A percentile compares a stretch with the other conserved stretches of the same genome.
Conservation (phyloP, 2,329 filamentous ascomycete genomes). For the Dactylella cylindrospora region DNA sequence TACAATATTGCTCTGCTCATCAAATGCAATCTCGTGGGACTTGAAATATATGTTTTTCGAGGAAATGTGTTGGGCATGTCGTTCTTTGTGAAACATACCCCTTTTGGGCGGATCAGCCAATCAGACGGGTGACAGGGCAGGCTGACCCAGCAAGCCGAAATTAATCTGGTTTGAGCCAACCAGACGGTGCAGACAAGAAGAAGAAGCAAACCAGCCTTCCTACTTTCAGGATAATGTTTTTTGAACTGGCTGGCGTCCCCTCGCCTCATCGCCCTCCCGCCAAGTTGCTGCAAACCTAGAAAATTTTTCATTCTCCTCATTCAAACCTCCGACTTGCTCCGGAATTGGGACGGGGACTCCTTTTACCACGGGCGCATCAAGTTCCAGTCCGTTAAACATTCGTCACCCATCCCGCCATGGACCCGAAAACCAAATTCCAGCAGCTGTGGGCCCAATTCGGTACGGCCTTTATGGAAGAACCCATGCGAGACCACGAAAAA, state of each 20-base stretch:
- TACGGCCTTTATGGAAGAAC: conserved; percentile 39
- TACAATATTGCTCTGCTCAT: too few relatives aligned
- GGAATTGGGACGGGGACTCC: conserved; percentile 3
- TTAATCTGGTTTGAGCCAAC: too few relatives aligned
- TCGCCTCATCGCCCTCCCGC: conserved; percentile 24
- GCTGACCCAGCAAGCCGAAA: too few relatives aligned
- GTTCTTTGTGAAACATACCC: too few relatives aligned
- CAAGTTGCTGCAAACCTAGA: background rate
- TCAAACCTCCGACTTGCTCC: background rate
- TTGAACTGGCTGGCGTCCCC: conserved; percentile 10
- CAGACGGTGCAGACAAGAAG: background rate
- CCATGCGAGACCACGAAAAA: conserved; percentile 43
- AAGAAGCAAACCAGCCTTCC: conserved; percentile 32
- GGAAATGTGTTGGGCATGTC: conserved; percentile 23
- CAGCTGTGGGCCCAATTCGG: conserved; percentile 43
- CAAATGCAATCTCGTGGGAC: too few relatives aligned
- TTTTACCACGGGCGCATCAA: too few relatives aligned
- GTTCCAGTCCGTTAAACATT: too few relatives aligned
- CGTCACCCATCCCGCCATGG: conserved; percentile 36
- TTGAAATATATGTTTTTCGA: too few relatives aligned
- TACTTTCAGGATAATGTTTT: conserved; percentile 40
- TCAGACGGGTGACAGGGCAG: too few relatives aligned
- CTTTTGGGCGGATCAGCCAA: too few relatives aligned
- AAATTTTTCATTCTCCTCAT: conserved; percentile 13
- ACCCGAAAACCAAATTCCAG: conserved; percentile 43